phyloP scores from a whole-genome alignment of 208 protist genomes.

The Trypanosomatidae sp. region DNA sequence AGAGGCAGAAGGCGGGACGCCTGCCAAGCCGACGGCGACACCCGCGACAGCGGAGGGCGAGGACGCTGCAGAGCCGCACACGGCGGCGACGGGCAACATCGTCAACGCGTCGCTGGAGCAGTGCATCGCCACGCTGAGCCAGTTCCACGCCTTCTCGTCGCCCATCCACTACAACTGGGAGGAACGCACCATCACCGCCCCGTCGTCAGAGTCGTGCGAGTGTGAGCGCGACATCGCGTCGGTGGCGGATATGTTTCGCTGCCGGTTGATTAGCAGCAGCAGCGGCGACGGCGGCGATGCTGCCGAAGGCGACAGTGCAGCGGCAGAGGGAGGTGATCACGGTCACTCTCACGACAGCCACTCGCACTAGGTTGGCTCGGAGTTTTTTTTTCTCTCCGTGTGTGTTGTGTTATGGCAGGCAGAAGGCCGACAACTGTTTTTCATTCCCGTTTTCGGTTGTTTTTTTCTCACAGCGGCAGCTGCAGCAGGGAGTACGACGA shows the following conservation, averaged over 20 bases:
- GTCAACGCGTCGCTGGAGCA: slow-evolving; percentile 58
- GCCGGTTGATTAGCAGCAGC: slow-evolving; percentile 8
- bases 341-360: slow-evolving; percentile 2
- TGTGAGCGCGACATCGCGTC: slow-evolving; percentile 67
- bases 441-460: no score
- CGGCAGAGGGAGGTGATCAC: not conserved
- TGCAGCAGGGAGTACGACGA: no score
- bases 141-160: slow-evolving; percentile 55
- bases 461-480: no score
- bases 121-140: slow-evolving; percentile 35
- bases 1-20: no score
- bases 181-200: slow-evolving; percentile 33
- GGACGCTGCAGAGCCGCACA: not conserved
- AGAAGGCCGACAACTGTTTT: no score
- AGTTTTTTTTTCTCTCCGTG: no score
- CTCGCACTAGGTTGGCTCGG: not conserved
- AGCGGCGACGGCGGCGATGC: not conserved
- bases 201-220: slow-evolving; percentile 33
- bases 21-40: no score
- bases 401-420: not conserved
- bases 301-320: not conserved
- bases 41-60: no score
- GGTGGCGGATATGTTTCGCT: slow-evolving; percentile 56
- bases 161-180: slow-evolving; percentile 72
- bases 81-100: slow-evolving; percentile 31